These are phyloP conservation scores for Mallotus nudiflorus DNA, from an alignment of 345 rosid species.

Conservation along the genomic window DNA sequence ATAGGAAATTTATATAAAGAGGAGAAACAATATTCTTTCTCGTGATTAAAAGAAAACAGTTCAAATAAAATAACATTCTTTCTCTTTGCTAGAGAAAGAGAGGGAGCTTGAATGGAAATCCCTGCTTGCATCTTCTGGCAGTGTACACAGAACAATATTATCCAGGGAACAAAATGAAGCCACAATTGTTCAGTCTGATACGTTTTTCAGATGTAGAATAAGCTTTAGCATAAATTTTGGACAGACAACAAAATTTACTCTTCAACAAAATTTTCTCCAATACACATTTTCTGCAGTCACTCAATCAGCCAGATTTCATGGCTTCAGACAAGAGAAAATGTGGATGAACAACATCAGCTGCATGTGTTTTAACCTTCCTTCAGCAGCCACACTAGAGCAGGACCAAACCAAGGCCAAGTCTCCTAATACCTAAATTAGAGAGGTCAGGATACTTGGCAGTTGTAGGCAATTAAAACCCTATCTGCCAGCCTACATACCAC, in stretches of 20 bases:
- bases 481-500: slow-evolving; percentile 6
- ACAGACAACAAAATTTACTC: background rate
- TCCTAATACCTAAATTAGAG: background rate
- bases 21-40: background rate
- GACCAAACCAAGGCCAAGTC: background rate
- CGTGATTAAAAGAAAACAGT: background rate
- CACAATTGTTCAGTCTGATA: background rate
- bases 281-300: background rate
- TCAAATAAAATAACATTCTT: too few relatives aligned
- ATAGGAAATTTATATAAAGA: background rate
- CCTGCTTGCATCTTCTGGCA: background rate
- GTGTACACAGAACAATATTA: background rate
- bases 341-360: background rate
- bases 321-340: background rate
- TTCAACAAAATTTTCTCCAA: background rate
- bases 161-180: background rate
- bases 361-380: background rate
- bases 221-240: background rate
- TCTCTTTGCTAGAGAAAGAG: too few relatives aligned
- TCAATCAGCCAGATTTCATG: background rate
- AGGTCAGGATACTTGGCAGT: background rate
- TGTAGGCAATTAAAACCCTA: too few relatives aligned
- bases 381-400: background rate
- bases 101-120: background rate
- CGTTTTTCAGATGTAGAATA: background rate